Evolutionary conservation across 2,329 filamentous ascomycete genomes (phyloP), one percentile per base, ranked within the genome.

Genomic region (Pseudogymnoascus verrucosus): DNA sequence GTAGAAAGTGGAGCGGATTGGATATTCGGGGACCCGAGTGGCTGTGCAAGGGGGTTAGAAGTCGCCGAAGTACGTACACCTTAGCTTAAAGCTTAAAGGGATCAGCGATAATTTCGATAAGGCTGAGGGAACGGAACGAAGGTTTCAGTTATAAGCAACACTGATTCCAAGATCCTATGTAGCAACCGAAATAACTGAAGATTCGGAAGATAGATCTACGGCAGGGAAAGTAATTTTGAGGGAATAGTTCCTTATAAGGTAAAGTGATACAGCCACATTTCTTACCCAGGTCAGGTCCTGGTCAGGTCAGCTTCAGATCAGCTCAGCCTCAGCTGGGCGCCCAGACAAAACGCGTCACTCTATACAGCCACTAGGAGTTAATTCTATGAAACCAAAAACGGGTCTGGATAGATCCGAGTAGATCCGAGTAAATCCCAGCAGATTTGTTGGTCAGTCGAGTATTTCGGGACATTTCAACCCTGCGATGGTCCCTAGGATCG

Each of bases 11-110:
- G 51, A 57, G n/a, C 34, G 51, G 26, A 19, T 57, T 34, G 14
- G n/a, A 11, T 57, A 34, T 31, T 57, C n/a, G 51, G 26, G 28
- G 51, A 51, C 26, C 51, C 51, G 51, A 19, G 51, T 57, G 51
- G 51, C 51, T 34, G 51, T 57, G 51, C 51, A 19, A 34, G 51
- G 51, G 51, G 51, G 10, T 31, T n/a, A 54, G 19, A 34, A 19
- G n/a, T 34, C 16, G 12, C 51, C n/a, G n/a, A 34, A 57, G 11
- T 54, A 57, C 51, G 51, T 34, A 57, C 51, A 19, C 51, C 26
- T 12, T 57, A 57, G 51, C 51, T 57, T 57, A 34, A 54, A 57
- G 51, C 51, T 57, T 57, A 57, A 34, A 57, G 28, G 28, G 51
- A 57, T 57, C 51, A 28, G 4, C 26, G 51, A 57, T 57, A 57